Conservation (phyloP, 139 green algal species). For the Prasinococcaceae sp. region DNA sequence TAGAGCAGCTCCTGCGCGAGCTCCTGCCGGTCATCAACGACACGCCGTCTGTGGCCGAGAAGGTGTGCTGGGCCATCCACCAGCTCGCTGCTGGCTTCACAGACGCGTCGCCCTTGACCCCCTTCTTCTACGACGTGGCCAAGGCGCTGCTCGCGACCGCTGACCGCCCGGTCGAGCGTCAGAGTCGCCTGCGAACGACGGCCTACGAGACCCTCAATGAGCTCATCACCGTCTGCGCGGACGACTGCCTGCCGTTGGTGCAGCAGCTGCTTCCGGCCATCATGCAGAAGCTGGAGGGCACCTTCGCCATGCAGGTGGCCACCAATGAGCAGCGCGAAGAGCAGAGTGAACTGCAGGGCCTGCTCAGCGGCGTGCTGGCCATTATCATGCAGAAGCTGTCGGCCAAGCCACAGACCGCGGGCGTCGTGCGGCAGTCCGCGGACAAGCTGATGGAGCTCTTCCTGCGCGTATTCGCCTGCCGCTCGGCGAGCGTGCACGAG, state of each 20-base stretch:
- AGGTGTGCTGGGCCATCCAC: slow-evolving; percentile 70
- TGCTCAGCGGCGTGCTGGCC: slow-evolving; percentile 85
- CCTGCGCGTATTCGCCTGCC: slow-evolving; percentile 41
- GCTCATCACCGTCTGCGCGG: slow-evolving; percentile 47
- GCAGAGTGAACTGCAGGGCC: slow-evolving; percentile 56
- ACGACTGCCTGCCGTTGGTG: slow-evolving; percentile 59
- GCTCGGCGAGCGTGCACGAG: slow-evolving; percentile 62
- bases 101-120: not conserved
- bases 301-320: slow-evolving; percentile 32
- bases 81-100: slow-evolving; percentile 62
- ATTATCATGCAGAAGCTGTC: slow-evolving; percentile 70
- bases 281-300: slow-evolving; percentile 49
- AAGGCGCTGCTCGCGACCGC: slow-evolving; percentile 51
- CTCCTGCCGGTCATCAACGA: slow-evolving; percentile 56
- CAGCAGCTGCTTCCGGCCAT: slow-evolving; percentile 63
- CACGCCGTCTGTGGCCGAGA: slow-evolving; percentile 67
- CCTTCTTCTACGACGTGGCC: slow-evolving; percentile 31
- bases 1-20: slow-evolving; percentile 33
- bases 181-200: slow-evolving; percentile 44
- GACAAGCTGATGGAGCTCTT: slow-evolving; percentile 68
- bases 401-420: slow-evolving; percentile 44
- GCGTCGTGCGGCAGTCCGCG: slow-evolving; percentile 44
- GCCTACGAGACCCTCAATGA: slow-evolving; percentile 95
- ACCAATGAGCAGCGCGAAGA: slow-evolving; percentile 40
- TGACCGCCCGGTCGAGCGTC: slow-evolving; percentile 26